Evolutionary conservation across 805 yeast genomes (phyloP), one percentile per base, ranked within the genome.

Genomic region (Zygosaccharomyces kombuchaensis): DNA sequence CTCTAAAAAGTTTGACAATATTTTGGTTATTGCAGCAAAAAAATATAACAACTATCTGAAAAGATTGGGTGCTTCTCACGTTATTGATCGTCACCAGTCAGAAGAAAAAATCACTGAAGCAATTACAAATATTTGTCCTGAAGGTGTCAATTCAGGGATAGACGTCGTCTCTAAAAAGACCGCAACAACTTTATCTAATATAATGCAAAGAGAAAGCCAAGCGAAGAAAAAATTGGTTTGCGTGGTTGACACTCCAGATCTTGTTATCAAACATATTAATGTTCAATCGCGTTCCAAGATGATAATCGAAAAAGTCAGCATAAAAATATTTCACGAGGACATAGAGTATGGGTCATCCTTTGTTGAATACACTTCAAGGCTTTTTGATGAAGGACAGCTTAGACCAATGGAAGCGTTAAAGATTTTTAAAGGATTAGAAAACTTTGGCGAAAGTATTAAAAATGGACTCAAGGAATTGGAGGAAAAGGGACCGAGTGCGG

Each of bases 311-410:
- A 61, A 61, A 14, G 73, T 73, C 2, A 54, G 62, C 7, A 68
- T 73, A 22, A 73, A 73, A 48, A 57, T 57, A 41, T 73, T 73
- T 48, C 78, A 73, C 46, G 78, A 73, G 52, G 67, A 73, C 45
- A 40, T 70, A 10, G 53, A 52, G 4, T 70, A 62, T 52, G 77
- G 77, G 13, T 48, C 58, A 32, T 44, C 52, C 14, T 54, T 73
- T 23, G 72, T 72, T 7, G 36, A 58, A 4, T 52, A 52, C 3
- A 72, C 77, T 3, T 58, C 67, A 2, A 47, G 54, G 9, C 59
- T 66, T 5, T 58, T 73, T 12, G 53, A 60, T 3, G 40, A 43
- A 1, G 63, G 61, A 1, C 40, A 48, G 23, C 44, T 73, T 4
- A 58, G 54, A 35, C 70, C 76, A 2, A 68, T 69, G 19, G 62